A percentile compares a stretch with the other conserved stretches of the same genome.
Evolutionary conservation across 2,329 filamentous ascomycete genomes (phyloP).

Genomic region (Paramyrothecium sp.): DNA sequence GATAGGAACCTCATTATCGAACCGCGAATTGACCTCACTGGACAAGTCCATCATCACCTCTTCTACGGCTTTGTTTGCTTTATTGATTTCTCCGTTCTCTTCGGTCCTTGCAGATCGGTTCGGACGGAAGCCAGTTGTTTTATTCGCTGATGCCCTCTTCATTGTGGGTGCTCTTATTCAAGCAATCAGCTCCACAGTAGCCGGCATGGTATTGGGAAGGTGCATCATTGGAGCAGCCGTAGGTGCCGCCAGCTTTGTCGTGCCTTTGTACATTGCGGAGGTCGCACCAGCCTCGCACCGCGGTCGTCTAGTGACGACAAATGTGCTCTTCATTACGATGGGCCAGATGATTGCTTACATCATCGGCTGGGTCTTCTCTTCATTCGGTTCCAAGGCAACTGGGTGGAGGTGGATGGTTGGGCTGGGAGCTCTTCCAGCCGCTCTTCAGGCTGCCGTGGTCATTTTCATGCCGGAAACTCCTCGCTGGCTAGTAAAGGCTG

Average conservation of each 20-base stretch:
- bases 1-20: slow-evolving; percentile 57
- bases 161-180: slow-evolving; percentile 66
- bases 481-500: slow-evolving; percentile 76
- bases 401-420: slow-evolving; percentile 95
- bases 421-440: slow-evolving; percentile 74
- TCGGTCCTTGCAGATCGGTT: slow-evolving; percentile 62
- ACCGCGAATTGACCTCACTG: slow-evolving; percentile 55
- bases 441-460: slow-evolving; percentile 67
- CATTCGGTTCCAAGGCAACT: slow-evolving; percentile 44
- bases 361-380: slow-evolving; percentile 73
- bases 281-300: slow-evolving; percentile 73
- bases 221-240: slow-evolving; percentile 71
- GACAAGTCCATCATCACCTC: slow-evolving; percentile 72
- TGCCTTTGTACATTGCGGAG: slow-evolving; percentile 87
- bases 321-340: slow-evolving; percentile 78
- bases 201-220: slow-evolving; percentile 65
- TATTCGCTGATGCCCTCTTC: slow-evolving; percentile 66
- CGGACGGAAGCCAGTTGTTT: slow-evolving; percentile 62
- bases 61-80: slow-evolving; percentile 65
- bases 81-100: slow-evolving; percentile 61
- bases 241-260: slow-evolving; percentile 76
- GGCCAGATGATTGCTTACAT: slow-evolving; percentile 90
- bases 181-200: slow-evolving; percentile 55
- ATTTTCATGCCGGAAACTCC: slow-evolving; percentile 83
- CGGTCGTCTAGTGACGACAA: slow-evolving; percentile 78